Conservation (phyloP, 768 basidiomycete genomes). For the Rhizopogon roseolus region DNA sequence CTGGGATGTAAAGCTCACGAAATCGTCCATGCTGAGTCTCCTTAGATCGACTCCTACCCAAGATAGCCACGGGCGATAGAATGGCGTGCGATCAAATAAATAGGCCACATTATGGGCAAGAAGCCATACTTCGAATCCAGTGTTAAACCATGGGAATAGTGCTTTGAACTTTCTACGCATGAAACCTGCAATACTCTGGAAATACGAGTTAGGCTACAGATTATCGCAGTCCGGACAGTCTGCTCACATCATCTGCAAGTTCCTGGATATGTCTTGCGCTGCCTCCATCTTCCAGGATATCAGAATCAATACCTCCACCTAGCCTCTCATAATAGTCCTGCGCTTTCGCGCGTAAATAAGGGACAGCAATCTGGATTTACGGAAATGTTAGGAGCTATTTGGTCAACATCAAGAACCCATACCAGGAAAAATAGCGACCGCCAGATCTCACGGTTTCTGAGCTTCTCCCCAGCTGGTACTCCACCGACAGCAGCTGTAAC, state of each 20-base stretch:
- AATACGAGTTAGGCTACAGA: conserved; percentile 2
- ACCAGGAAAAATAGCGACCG: conserved; percentile 80
- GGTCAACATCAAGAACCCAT: conserved; percentile 18
- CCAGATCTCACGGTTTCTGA: conserved; percentile 65
- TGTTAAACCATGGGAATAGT: conserved; percentile 80
- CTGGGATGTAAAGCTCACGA: conserved; percentile 42
- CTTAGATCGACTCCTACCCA: conserved; percentile 84
- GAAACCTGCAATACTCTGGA: conserved; percentile 47
- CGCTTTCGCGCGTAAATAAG: conserved; percentile 84
- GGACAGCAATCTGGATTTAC: conserved; percentile 61
- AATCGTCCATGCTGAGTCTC: conserved; percentile 72
- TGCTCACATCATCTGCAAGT: conserved; percentile 48
- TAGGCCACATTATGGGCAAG: conserved; percentile 84
- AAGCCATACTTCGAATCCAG: conserved; percentile 75
- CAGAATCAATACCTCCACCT: conserved; percentile 75
- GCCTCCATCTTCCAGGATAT: conserved; percentile 53
- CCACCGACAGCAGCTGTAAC: conserved; percentile 64
- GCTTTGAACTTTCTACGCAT: conserved; percentile 62
- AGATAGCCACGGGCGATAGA: conserved; percentile 88
- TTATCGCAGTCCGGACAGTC: background rate
- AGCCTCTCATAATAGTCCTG: conserved; percentile 89
- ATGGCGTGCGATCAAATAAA: conserved; percentile 80
- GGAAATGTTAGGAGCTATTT: background rate
- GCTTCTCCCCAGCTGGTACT: conserved; percentile 56
- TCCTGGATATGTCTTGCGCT: conserved; percentile 39